Evolutionary conservation across 345 rosid species (phyloP).

Genomic region (Brassica rapa): DNA sequence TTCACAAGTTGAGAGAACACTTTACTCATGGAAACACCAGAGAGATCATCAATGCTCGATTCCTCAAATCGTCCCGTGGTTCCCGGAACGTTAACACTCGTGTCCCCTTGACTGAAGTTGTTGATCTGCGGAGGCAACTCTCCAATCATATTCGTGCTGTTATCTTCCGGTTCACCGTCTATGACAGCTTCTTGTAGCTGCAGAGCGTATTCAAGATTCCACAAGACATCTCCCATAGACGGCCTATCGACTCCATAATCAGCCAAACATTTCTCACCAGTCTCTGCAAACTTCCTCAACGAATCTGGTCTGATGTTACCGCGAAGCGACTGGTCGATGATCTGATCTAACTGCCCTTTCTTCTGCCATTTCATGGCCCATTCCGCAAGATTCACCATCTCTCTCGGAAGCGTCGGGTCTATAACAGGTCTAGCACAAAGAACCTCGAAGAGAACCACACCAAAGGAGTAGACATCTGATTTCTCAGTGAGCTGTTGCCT

Average conservation of each 20-base stretch:
- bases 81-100: slow-evolving; percentile 40
- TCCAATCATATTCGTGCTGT: slow-evolving; percentile 77
- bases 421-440: slow-evolving; percentile 47
- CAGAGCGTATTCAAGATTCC: slow-evolving; percentile 40
- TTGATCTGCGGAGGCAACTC: slow-evolving; percentile 69
- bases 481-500: slow-evolving; percentile 51
- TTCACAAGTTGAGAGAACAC: slow-evolving; percentile 91
- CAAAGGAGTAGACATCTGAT: slow-evolving; percentile 52
- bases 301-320: slow-evolving; percentile 34
- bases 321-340: slow-evolving; percentile 30
- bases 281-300: slow-evolving; percentile 35
- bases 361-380: slow-evolving; percentile 44
- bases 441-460: slow-evolving; percentile 50
- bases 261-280: slow-evolving; percentile 40
- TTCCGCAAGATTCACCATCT: slow-evolving; percentile 38
- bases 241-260: slow-evolving; percentile 40
- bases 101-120: slow-evolving; percentile 61
- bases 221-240: slow-evolving; percentile 43
- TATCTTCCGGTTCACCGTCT: slow-evolving; percentile 69
- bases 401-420: slow-evolving; percentile 42
- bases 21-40: slow-evolving; percentile 78
- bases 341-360: slow-evolving; percentile 33
- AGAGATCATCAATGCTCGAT: slow-evolving; percentile 58
- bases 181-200: slow-evolving; percentile 47
- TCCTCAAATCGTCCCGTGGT: slow-evolving; percentile 42